Base-by-base conservation (phyloP, 352 stramenopile species). In the Phytophthora aleatoria region DNA sequence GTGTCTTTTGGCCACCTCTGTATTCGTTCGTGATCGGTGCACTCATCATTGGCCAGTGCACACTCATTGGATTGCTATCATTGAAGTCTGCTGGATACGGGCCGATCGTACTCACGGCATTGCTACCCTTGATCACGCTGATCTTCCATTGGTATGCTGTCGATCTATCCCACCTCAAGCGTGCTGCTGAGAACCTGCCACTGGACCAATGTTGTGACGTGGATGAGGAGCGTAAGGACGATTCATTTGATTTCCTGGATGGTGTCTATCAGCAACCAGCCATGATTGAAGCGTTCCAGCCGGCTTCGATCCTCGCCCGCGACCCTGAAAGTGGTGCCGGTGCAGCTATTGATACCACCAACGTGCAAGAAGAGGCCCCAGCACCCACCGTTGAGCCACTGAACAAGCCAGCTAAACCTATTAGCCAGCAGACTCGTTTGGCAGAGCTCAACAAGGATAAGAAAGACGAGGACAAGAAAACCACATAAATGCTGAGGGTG, bases 221-320 rank as follows among this genome's bases (percentile, higher is more conserved):
- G 42, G 83, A 92, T 41, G 77, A 79, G 49, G 69, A 78, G 42
- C 81, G 81, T 56, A 77, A 77, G 57, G 43, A 83, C 26, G 67
- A 86, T 16, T 54, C 67, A 30, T 85, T 87, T 54, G 74, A 85
- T 49, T 90, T 90, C 39, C 69, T 91, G 5, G 69, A 91, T 64
- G 76, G 74, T 56, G 73, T 90, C 10, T 91, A 91, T 54, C 76
- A 87, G 56, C 83, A 89, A 53, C 83, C 83, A 57, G 83, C 80
- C 1, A 87, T 91, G 78, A 71, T 75, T 8, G 70, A 82, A 51
- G 64, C 61, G 7, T 77, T 74, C 39, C 61, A 68, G 26, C 69
- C 71, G 48, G 50, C 60, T 24, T 73, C 71, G 33, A 66, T 76
- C 44, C 39, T 66, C 43, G 9, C 39, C 28, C 31, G 53, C 8